These are phyloP conservation scores for Friedmanniomyces endolithicus DNA, from an alignment of 495 filamentous ascomycete genomes.

Conservation along the genomic window DNA sequence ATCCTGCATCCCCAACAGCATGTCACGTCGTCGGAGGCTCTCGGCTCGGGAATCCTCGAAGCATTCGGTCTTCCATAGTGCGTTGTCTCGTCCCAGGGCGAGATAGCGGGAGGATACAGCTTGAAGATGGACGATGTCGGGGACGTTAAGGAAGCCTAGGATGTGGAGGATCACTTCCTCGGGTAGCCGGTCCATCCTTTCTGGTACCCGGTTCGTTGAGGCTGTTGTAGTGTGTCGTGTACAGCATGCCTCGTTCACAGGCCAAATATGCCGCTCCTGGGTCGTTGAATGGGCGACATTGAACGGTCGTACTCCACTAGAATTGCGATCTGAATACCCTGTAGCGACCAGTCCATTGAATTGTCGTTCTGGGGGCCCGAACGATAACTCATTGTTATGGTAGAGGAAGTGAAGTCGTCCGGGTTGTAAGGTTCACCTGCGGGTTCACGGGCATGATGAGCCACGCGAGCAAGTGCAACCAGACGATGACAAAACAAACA, in stretches of 20 bases:
- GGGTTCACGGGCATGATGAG: neutral
- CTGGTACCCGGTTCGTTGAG: neutral
- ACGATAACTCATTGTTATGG: too few species aligned
- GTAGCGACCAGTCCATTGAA: too few species aligned
- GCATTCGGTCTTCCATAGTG: constrained; percentile 62
- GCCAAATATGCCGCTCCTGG: neutral
- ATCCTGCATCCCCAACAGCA: constrained; percentile 28
- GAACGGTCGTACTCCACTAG: too few species aligned
- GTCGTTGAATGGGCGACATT: neutral
- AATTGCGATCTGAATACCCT: too few species aligned
- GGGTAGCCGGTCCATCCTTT: constrained; percentile 51
- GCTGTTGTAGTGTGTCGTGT: neutral
- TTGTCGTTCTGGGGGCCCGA: too few species aligned
- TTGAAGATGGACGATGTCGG: constrained; percentile 58
- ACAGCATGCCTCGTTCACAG: neutral
- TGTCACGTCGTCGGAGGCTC: constrained; percentile 35
- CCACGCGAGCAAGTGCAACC: neutral
- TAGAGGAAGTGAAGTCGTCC: too few species aligned
- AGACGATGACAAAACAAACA: neutral
- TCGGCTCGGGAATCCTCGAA: constrained; percentile 54
- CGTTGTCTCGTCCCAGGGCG: constrained; percentile 59
- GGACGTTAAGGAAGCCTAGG: constrained; percentile 57
- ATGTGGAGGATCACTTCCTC: constrained; percentile 67
- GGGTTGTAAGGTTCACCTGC: neutral
- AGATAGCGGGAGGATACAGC: constrained; percentile 55